Base-by-base conservation (phyloP, 306 rosid genomes). In the Glycyrrhiza uralensis region DNA sequence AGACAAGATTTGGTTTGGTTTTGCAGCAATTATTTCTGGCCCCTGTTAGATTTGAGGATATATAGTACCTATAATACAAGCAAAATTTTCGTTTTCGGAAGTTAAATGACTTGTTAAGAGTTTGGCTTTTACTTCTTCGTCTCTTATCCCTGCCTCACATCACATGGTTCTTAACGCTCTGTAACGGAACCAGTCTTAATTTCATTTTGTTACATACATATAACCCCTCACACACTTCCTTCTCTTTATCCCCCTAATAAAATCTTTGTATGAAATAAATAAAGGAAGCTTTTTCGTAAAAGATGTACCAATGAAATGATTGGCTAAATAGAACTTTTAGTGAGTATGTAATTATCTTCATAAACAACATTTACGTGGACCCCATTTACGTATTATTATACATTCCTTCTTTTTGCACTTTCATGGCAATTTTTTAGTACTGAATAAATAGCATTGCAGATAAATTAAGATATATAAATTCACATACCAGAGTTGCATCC, bases 401-500 rank as follows among this genome's bases (percentile, higher is more conserved):
- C 36, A 32, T 32, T 32, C 36, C 7, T 32, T 32, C 36, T 32
- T 4, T n/a, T 32, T 32, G 6, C 36, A 32, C 7, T 32, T 4
- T 45, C 22, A 45, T 45, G 45, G 12, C 4, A 45, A 26, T 24
- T 11, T 52, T 52, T 52, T 7, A 11, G 18, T 12, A 24, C 35
- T 2, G 6, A 13, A 12, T 6, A 13, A 13, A 12, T 6, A 54
- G 10, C 33, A 22, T 56, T 10, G 5, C 63, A n/a, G 13, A 33
- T 59, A 9, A 49, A 49, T 39, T 8, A 28, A 7, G n/a, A n/a
- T n/a, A 41, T 68, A 64, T 64, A 12, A 50, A 35, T 18, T 36
- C 20, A 77, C 96, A 44, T 87, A 90, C 98, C 96, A 93, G 76
- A 73, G 88, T 87, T 57, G 85, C 77, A 49, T 93, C 89, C 62